These are phyloP conservation scores for Lachancea sp. DNA, from an alignment of 805 yeast species.

Conservation along the genomic window DNA sequence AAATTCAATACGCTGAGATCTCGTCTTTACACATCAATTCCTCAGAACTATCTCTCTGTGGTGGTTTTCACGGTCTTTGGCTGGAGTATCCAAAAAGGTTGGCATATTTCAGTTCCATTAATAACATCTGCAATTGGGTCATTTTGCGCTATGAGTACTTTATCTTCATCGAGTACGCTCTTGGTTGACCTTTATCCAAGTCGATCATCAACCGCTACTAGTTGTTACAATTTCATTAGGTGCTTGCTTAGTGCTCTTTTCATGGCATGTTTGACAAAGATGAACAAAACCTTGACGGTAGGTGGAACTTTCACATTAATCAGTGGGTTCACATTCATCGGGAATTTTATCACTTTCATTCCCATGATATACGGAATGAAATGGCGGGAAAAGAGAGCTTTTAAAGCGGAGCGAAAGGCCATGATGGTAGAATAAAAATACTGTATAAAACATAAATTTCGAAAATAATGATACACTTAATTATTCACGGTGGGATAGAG, in stretches of 20 bases:
- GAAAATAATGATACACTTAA: conserved; percentile 3
- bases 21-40: conserved; percentile 43
- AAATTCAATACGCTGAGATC: conserved; percentile 50
- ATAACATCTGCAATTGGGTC: conserved; percentile 55
- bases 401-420: conserved; percentile 17
- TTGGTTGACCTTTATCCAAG: conserved; percentile 68
- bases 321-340: conserved; percentile 42
- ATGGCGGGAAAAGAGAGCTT: conserved; percentile 29
- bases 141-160: conserved; percentile 47
- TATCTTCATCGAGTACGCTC: conserved; percentile 55
- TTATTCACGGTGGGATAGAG: too few relatives aligned
- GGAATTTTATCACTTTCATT: conserved; percentile 26
- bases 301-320: conserved; percentile 75
- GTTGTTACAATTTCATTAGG: conserved; percentile 63
- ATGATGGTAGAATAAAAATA: conserved; percentile 1
- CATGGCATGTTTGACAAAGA: conserved; percentile 57
- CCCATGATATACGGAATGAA: conserved; percentile 35
- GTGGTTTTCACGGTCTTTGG: conserved; percentile 52
- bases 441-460: not conserved
- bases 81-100: conserved; percentile 57
- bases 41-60: conserved; percentile 38
- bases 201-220: conserved; percentile 64
- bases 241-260: conserved; percentile 65
- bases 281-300: conserved; percentile 50
- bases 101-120: conserved; percentile 47